phyloP scores from a whole-genome alignment of 306 rosid genomes.

The Gleditsia sinensis region DNA sequence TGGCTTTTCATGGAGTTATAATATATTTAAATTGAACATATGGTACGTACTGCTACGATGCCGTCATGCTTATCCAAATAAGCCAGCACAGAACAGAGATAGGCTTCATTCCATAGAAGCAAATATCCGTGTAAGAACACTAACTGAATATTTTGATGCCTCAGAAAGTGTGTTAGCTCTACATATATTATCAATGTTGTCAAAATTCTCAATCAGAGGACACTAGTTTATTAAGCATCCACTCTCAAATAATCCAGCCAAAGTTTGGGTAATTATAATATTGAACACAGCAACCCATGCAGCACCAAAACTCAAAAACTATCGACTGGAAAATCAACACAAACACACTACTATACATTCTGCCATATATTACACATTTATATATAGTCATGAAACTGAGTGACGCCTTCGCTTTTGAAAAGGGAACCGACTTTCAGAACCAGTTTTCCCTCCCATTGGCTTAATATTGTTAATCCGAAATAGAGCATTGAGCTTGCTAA shows the following conservation, averaged over 20 bases:
- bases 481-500: conserved; percentile 10
- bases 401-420: conserved; percentile 20
- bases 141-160: not conserved
- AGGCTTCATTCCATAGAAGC: too few species aligned
- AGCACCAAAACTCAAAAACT: not conserved
- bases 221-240: not conserved
- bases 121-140: too few species aligned
- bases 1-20: too few species aligned
- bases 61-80: too few species aligned
- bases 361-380: not conserved
- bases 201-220: not conserved
- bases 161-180: not conserved
- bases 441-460: not conserved
- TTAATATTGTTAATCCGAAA: conserved; percentile 19
- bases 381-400: conserved; percentile 5
- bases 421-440: not conserved
- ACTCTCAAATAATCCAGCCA: conserved; percentile 5
- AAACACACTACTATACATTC: conserved; percentile 15
- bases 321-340: not conserved
- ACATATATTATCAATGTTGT: not conserved
- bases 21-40: too few species aligned
- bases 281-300: not conserved
- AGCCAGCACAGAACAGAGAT: too few species aligned
- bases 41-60: too few species aligned
- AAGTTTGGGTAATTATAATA: not conserved